Evolutionary conservation across 192 early-diverging fungal species (phyloP).

Genomic region (Phycomyces blakesleeanus): DNA sequence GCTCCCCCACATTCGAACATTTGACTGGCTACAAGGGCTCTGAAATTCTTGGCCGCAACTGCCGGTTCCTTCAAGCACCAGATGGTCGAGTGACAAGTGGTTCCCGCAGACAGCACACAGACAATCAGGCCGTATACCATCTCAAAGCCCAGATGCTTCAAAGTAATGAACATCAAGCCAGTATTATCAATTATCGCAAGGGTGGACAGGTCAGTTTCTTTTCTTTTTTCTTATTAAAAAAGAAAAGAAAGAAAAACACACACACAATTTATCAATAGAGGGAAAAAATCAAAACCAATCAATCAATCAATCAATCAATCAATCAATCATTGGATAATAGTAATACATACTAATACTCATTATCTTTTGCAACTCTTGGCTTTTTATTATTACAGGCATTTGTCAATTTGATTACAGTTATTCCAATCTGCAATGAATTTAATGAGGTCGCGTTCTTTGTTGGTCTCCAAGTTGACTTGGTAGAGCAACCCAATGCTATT

Average conservation of each 20-base stretch:
- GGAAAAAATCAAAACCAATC: too few species aligned
- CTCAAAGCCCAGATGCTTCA: conserved; percentile 41
- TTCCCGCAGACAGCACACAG: conserved; percentile 41
- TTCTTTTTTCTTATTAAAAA: neutral
- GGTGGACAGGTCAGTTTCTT: conserved; percentile 36
- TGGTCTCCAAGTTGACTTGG: conserved; percentile 60
- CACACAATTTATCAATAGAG: too few species aligned
- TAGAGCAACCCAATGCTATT: conserved; percentile 68
- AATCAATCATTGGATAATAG: too few species aligned
- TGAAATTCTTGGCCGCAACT: conserved; percentile 42
- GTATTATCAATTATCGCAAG: conserved; percentile 62
- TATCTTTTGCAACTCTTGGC: too few species aligned
- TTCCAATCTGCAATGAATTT: conserved; percentile 41
- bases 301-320: too few species aligned
- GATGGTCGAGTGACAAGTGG: conserved; percentile 49
- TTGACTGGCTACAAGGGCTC: conserved; percentile 46
- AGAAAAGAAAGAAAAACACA: too few species aligned
- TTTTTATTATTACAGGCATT: conserved; percentile 46
- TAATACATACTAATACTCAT: too few species aligned
- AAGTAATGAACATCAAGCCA: conserved; percentile 54
- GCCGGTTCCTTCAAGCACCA: conserved; percentile 40
- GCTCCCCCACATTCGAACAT: conserved; percentile 51
- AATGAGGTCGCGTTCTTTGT: conserved; percentile 55
- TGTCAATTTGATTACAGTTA: conserved; percentile 62
- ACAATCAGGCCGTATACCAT: conserved; percentile 49